Percentiles rank a stretch among this genome's conserved stretches.
Evolutionary conservation across 305 asterid species (phyloP).

Genomic region (Andrographis paniculata): DNA sequence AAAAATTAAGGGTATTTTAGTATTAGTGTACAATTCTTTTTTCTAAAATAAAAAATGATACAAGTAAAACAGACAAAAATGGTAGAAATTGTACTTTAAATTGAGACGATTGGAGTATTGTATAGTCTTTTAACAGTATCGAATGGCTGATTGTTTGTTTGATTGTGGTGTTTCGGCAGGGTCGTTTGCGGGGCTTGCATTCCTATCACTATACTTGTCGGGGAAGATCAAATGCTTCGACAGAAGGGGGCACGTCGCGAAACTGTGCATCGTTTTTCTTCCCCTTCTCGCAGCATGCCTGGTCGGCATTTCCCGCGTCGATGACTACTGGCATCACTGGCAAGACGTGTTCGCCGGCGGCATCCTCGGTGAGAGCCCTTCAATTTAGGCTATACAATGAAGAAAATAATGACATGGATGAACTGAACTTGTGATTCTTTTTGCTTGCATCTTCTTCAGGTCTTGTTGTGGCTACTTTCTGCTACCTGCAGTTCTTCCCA

Average conservation of each 20-base stretch:
- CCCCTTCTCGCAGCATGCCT: constrained; percentile 79
- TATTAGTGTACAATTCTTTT: no score
- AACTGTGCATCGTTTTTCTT: constrained; percentile 60
- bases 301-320: constrained; percentile 86
- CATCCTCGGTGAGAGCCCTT: constrained; percentile 60
- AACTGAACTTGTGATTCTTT: not conserved
- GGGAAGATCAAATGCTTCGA: constrained; percentile 83
- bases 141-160: not conserved
- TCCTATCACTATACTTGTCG: constrained; percentile 60
- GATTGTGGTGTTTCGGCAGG: constrained; percentile 35
- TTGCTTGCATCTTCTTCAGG: constrained; percentile 29
- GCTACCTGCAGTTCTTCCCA: constrained; percentile 89
- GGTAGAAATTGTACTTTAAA: no score
- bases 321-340: constrained; percentile 98
- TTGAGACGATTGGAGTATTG: no score
- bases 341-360: constrained; percentile 86
- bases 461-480: constrained; percentile 46
- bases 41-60: no score
- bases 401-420: no score
- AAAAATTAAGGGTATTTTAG: no score
- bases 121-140: not conserved
- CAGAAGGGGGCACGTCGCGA: constrained; percentile 68
- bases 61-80: no score
- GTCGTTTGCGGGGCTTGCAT: constrained; percentile 94
- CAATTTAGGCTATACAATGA: no score